These are phyloP conservation scores for Taiozyma sp. DNA, from an alignment of 1,139 yeast genomes.

Conservation along the genomic window DNA sequence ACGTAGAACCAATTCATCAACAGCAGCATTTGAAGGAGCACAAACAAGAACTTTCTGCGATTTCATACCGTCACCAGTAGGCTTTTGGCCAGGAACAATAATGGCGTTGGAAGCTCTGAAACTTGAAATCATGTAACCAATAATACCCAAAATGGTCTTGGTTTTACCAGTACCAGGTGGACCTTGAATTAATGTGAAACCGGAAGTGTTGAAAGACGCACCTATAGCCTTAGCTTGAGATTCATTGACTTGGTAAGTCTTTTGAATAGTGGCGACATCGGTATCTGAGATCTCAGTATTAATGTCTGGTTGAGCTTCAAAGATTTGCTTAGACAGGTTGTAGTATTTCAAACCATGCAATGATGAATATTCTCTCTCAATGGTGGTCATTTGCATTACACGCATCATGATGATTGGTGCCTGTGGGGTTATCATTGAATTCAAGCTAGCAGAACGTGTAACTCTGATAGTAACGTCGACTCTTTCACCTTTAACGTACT, in stretches of 20 bases:
- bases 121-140: constrained; percentile 65
- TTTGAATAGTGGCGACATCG: constrained; percentile 37
- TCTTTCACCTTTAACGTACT: constrained; percentile 55
- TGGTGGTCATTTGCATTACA: constrained; percentile 82
- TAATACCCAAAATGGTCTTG: constrained; percentile 87
- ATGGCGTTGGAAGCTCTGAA: constrained; percentile 27
- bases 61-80: constrained; percentile 20
- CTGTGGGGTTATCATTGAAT: constrained; percentile 53
- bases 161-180: constrained; percentile 99
- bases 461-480: constrained; percentile 75
- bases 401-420: constrained; percentile 59
- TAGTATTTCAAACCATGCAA: constrained; percentile 77
- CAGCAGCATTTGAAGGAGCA: constrained; percentile 99
- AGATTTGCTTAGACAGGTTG: constrained; percentile 59
- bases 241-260: constrained; percentile 58
- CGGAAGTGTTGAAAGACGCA: constrained; percentile 60
- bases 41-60: constrained; percentile 69
- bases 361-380: constrained; percentile 89
- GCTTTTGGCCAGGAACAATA: constrained; percentile 16
- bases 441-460: constrained; percentile 33
- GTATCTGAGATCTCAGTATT: constrained; percentile 32
- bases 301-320: constrained; percentile 56
- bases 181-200: constrained; percentile 92
- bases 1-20: constrained; percentile 91
- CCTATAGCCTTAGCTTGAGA: constrained; percentile 90